Base-by-base conservation (phyloP, 2,329 filamentous ascomycete genomes). In the Huntiella abstrusa region DNA sequence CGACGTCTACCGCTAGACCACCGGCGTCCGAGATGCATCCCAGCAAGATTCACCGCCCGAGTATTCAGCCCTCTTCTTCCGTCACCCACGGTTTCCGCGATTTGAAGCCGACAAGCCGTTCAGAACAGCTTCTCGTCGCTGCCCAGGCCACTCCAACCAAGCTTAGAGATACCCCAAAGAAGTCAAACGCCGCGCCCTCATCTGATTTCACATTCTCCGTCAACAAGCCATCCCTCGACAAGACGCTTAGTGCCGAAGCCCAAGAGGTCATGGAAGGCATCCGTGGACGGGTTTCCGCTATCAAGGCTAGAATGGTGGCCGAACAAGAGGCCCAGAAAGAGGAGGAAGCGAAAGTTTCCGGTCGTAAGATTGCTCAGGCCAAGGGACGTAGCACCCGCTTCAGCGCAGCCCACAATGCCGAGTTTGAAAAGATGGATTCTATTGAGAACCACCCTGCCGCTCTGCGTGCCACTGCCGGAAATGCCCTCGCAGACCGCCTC, bases 391-490 rank as follows among this genome's bases (percentile, higher is more conserved):
- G 75, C 43, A 67, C 77, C 42, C 79, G 88, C 40, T 96, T 80
- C 63, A 94, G 84, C 58, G 80, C 85, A 52, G 77, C 75, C 34
- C 88, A 96, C 59, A 81, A 83, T 73, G 77, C 79, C 43, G 75
- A 88, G 56, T 95, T 96, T 65, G 84, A 84, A 63, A 96, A 93
- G 68, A 95, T 96, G 88, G 86, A 94, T 59, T 95, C 87, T 2
- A 95, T 96, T 57, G 83, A 77, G 38, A 79, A 79, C 51, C 87
- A 95, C 58, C 70, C 85, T 6, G 93, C 87, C 8, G 74, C 80
- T 12, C 91, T 79, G 64, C 71, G 83, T 51, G 70, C 71, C 16
- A 68, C 73, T 50, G 62, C 68, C 4, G 68, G 61, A 33, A 28
- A 28, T 51, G 70, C 71, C 16, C 68, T 73, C 49, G 62, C 68